These are phyloP conservation scores for Saccharum spontaneum DNA, from an alignment of 176 grass and related monocot genomes.

Conservation along the genomic window DNA sequence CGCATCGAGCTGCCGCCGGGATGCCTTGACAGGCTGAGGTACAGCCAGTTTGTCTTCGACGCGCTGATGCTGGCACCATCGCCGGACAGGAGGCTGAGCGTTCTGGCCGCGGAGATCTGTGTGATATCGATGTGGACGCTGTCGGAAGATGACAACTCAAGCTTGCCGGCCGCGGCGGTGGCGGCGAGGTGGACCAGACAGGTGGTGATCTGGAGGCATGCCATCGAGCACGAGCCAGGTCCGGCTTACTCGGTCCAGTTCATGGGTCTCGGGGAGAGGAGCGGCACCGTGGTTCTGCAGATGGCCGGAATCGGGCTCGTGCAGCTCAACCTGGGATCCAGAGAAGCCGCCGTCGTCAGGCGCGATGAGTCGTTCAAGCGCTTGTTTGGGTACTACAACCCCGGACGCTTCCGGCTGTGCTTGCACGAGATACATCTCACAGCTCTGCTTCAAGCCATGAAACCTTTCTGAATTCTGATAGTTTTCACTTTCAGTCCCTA, in stretches of 20 bases:
- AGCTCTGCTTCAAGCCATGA: not conserved
- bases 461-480: not conserved
- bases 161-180: not conserved
- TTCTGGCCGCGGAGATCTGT: not conserved
- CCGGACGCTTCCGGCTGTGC: not conserved
- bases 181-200: not conserved
- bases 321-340: not conserved
- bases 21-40: not conserved
- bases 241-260: not conserved
- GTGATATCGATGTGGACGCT: slow-evolving; percentile 31
- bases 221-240: not conserved
- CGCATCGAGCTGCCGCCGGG: not conserved
- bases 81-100: not conserved
- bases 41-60: fast-evolving
- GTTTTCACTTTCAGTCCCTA: no score
- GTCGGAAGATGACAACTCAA: not conserved
- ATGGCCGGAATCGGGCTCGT: not conserved
- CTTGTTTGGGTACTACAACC: not conserved
- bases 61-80: not conserved
- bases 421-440: not conserved
- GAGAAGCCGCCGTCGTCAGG: not conserved
- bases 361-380: not conserved
- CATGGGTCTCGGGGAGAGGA: not conserved
- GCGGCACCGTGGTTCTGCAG: not conserved
- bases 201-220: not conserved